These are phyloP conservation scores for Globisporangium camurandrum DNA, from an alignment of 352 stramenopile species.

Conservation along the genomic window DNA sequence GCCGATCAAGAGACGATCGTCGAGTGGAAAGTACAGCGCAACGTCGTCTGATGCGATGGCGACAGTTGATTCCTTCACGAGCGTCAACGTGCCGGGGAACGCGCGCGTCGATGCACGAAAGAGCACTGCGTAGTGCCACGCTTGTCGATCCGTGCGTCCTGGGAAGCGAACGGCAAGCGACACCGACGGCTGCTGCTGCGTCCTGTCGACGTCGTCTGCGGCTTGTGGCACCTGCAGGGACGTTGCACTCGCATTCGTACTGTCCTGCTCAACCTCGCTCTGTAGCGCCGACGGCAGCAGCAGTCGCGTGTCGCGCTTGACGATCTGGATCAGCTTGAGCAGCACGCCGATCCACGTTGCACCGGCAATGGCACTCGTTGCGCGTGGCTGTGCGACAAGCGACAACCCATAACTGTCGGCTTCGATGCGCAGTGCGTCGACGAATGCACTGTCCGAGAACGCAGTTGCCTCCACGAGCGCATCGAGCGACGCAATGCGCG, in stretches of 20 bases:
- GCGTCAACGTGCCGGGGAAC: slow-evolving; percentile 38
- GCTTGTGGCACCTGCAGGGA: slow-evolving; percentile 4
- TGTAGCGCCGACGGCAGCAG: background rate
- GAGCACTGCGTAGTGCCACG: slow-evolving; percentile 74
- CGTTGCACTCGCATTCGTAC: background rate
- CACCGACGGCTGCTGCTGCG: no score
- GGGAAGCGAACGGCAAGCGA: no score
- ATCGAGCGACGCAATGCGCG: slow-evolving; percentile 27
- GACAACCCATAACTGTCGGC: slow-evolving; percentile 40
- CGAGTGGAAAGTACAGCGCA: slow-evolving; percentile 46
- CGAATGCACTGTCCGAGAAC: slow-evolving; percentile 34
- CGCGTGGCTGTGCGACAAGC: slow-evolving; percentile 29
- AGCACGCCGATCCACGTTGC: slow-evolving; percentile 49
- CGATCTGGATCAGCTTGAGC: slow-evolving; percentile 39
- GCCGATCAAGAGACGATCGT: slow-evolving; percentile 52
- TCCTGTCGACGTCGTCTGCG: background rate
- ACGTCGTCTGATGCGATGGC: slow-evolving; percentile 39
- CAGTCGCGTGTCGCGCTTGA: slow-evolving; percentile 18
- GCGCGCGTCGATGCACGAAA: slow-evolving; percentile 44
- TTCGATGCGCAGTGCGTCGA: slow-evolving; percentile 48
- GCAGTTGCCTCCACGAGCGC: slow-evolving; percentile 26
- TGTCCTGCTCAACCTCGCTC: slow-evolving; percentile 5
- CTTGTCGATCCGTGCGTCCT: slow-evolving; percentile 13
- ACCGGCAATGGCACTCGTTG: slow-evolving; percentile 16
- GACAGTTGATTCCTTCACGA: slow-evolving; percentile 29